These are phyloP conservation scores for Penicillium psychrosexuale DNA, from an alignment of 2,329 filamentous ascomycete genomes.

Conservation along the genomic window DNA sequence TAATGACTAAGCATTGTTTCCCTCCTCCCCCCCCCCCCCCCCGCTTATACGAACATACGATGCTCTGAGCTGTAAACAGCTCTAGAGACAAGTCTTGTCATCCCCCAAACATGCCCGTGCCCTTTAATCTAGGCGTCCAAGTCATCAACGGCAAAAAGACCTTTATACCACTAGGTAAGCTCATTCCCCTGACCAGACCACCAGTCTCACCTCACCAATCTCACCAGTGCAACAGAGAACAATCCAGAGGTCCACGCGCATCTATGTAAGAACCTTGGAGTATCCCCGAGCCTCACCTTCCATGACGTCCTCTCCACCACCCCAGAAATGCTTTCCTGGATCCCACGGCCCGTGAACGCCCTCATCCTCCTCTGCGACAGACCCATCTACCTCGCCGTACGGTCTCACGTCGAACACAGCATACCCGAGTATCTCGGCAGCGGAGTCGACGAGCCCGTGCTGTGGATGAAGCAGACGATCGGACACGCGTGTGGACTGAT, in stretches of 20 bases:
- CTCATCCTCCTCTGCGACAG: constrained; percentile 53
- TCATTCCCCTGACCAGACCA: not conserved
- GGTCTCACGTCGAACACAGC: constrained; percentile 42
- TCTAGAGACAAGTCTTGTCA: not conserved
- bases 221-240: constrained; percentile 46
- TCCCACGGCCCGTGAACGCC: constrained; percentile 54
- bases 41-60: not conserved
- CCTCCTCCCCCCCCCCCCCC: not conserved
- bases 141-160: constrained; percentile 32
- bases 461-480: constrained; percentile 61
- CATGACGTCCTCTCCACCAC: constrained; percentile 55
- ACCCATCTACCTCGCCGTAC: constrained; percentile 42
- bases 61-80: not conserved
- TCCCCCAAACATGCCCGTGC: constrained; percentile 2
- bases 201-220: not conserved
- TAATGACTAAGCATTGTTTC: not conserved
- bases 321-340: constrained; percentile 50
- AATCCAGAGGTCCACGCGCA: constrained; percentile 55
- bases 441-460: constrained; percentile 51
- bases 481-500: constrained; percentile 59
- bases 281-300: constrained; percentile 49
- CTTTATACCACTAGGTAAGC: constrained; percentile 33
- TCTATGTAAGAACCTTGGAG: constrained; percentile 50
- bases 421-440: constrained; percentile 44
- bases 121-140: constrained; percentile 10